Conservation (phyloP, 2,329 filamentous ascomycete genomes). For the Phialophora expanda region DNA sequence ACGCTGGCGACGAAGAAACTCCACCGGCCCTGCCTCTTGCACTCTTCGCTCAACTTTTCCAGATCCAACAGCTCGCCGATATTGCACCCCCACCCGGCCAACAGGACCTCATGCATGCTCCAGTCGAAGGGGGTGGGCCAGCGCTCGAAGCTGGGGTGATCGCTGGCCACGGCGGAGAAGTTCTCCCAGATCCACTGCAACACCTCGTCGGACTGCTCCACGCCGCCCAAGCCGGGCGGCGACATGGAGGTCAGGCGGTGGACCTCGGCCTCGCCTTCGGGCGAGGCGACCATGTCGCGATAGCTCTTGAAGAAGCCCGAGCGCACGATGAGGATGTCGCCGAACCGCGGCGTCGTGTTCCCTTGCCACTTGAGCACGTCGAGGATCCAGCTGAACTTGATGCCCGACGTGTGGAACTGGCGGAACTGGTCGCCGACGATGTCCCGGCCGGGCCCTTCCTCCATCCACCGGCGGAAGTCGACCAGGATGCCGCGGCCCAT, state of each 20-base stretch:
- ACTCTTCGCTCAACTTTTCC: constrained; percentile 48
- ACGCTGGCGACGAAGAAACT: constrained; percentile 57
- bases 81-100: constrained; percentile 43
- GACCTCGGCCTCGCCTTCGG: constrained; percentile 36
- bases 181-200: constrained; percentile 47
- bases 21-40: constrained; percentile 46
- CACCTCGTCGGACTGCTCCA: constrained; percentile 45
- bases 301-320: constrained; percentile 41
- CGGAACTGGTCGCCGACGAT: constrained; percentile 29
- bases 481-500: constrained; percentile 57
- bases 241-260: constrained; percentile 29
- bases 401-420: constrained; percentile 48
- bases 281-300: constrained; percentile 27
- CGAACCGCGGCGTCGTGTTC: constrained; percentile 38
- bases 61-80: constrained; percentile 47
- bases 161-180: constrained; percentile 45
- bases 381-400: constrained; percentile 40
- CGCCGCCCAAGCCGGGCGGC: constrained; percentile 39
- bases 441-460: constrained; percentile 42
- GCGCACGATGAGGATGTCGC: constrained; percentile 42
- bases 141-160: constrained; percentile 45
- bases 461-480: constrained; percentile 52
- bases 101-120: constrained; percentile 41
- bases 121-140: constrained; percentile 38
- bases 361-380: constrained; percentile 36